Percentiles rank a stretch among this genome's conserved stretches.
Evolutionary conservation across 805 yeast genomes (phyloP).

Genomic region (Ogataea pilisensis): DNA sequence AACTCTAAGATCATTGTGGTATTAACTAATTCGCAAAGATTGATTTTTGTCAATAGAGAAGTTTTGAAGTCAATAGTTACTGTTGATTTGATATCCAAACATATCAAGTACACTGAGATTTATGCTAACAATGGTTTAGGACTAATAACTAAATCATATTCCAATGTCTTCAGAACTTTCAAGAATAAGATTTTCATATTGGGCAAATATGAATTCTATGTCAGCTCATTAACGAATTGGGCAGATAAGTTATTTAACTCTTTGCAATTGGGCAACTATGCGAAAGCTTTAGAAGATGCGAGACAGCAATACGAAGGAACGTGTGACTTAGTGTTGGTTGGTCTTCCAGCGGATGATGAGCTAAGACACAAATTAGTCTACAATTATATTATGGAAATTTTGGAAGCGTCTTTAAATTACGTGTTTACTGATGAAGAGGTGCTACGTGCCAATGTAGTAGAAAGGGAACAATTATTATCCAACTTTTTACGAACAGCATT

Average conservation of each 20-base stretch:
- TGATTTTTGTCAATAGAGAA: slow-evolving; percentile 39
- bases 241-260: slow-evolving; percentile 53
- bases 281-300: slow-evolving; percentile 54
- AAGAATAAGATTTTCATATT: slow-evolving; percentile 48
- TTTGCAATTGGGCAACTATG: slow-evolving; percentile 45
- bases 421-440: slow-evolving; percentile 30
- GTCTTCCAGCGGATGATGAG: slow-evolving; percentile 47
- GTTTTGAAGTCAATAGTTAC: slow-evolving; percentile 33
- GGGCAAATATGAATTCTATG: slow-evolving; percentile 47
- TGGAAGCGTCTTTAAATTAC: slow-evolving; percentile 47
- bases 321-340: slow-evolving; percentile 45
- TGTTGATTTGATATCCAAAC: slow-evolving; percentile 38
- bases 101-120: slow-evolving; percentile 25
- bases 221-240: slow-evolving; percentile 67
- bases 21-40: slow-evolving; percentile 43
- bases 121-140: slow-evolving; percentile 12
- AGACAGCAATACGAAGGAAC: slow-evolving; percentile 49
- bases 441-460: slow-evolving; percentile 1
- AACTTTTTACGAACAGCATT: slow-evolving; percentile 36
- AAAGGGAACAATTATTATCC: slow-evolving; percentile 20
- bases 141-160: slow-evolving; percentile 14
- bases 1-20: slow-evolving; percentile 36
- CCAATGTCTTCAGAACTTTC: slow-evolving; percentile 33
- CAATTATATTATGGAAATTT: slow-evolving; percentile 52
- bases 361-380: slow-evolving; percentile 46